Evolutionary conservation across 371 early-diverging fungal genomes (phyloP).

Genomic region (Mucor circinelloides): DNA sequence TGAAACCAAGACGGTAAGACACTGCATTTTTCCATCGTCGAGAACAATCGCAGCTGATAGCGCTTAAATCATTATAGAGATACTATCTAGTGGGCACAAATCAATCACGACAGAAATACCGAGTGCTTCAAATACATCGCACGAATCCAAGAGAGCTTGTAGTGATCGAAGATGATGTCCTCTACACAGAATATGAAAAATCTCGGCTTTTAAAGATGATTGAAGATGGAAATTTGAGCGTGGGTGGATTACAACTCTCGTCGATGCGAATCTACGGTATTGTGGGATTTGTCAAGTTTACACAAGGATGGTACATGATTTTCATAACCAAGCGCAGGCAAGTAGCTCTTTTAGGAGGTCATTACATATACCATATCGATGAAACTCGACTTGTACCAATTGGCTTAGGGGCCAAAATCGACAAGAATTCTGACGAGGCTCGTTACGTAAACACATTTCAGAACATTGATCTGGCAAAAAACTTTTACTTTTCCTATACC

Average conservation of each 20-base stretch:
- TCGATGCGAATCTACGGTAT: constrained; percentile 45
- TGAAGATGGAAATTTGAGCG: constrained; percentile 73
- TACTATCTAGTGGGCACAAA: constrained; percentile 87
- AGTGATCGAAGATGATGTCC: constrained; percentile 69
- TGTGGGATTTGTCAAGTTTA: constrained; percentile 87
- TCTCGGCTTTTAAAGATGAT: constrained; percentile 80
- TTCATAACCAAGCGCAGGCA: constrained; percentile 85
- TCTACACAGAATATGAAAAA: constrained; percentile 78
- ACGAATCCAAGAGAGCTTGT: constrained; percentile 60
- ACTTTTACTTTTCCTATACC: constrained; percentile 92
- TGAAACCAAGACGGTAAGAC: constrained; percentile 80
- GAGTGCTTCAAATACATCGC: constrained; percentile 89
- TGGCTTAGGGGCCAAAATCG: constrained; percentile 65
- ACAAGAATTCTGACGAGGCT: constrained; percentile 81
- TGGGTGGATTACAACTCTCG: constrained; percentile 79
- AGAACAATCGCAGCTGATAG: neutral
- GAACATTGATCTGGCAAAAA: constrained; percentile 81
- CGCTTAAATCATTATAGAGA: constrained; percentile 41
- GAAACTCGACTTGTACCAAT: constrained; percentile 82
- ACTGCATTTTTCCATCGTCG: neutral
- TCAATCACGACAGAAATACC: constrained; percentile 70
- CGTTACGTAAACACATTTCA: constrained; percentile 80
- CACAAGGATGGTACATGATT: constrained; percentile 91
- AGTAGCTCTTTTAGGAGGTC: constrained; percentile 95
- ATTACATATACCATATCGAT: constrained; percentile 94